Base-by-base conservation (phyloP, 257 asterid species). In the Eucommia ulmoides region DNA sequence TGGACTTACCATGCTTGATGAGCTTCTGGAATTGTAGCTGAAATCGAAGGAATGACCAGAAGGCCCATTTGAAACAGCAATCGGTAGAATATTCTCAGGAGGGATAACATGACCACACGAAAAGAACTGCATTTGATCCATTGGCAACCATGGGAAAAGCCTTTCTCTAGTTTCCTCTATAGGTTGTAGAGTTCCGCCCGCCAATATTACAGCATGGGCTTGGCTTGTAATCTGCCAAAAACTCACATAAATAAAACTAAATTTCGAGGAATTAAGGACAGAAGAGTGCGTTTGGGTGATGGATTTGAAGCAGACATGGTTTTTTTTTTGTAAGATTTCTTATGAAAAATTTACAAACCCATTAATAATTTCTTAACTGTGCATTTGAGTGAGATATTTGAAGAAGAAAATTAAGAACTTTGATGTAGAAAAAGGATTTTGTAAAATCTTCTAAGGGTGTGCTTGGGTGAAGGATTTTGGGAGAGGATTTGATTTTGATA, bases 171-270 rank as follows among this genome's bases (percentile, higher is more conserved):
- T 85, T 68, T 89, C 98, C 69, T 89, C 98, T 46, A 85, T 80
- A 59, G 98, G 98, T 61, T 81, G 98, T 50, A 89, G 69, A 21
- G 98, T 89, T 57, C 98, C 98, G 46, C 98, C 98, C 54, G 94
- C 89, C 74, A 89, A 69, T 54, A 89, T 64, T 49, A 89, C 79
- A 46, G 98, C 96, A 71, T 70, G 96, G 50, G 96, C 86, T 75
- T 83, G 73, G 69, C 74, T 61, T 22, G 74, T 49, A 45, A 89
- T 72, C 98, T 89, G 60, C 44, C 45, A 54, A 19, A 57, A 53
- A 53, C 12, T 12, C 38, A n/a, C n/a, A 29, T 5, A 29, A 29
- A 29, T 29, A 12, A 29, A 29, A 29, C 12, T 7, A 29, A 29
- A 29, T n/a, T n/a, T n/a, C n/a, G n/a, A n/a, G n/a, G n/a, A n/a